Percentiles rank a stretch among this genome's conserved stretches.
Evolutionary conservation across 2,329 filamentous ascomycete species (phyloP).

Genomic region (Nothophoma quercina): DNA sequence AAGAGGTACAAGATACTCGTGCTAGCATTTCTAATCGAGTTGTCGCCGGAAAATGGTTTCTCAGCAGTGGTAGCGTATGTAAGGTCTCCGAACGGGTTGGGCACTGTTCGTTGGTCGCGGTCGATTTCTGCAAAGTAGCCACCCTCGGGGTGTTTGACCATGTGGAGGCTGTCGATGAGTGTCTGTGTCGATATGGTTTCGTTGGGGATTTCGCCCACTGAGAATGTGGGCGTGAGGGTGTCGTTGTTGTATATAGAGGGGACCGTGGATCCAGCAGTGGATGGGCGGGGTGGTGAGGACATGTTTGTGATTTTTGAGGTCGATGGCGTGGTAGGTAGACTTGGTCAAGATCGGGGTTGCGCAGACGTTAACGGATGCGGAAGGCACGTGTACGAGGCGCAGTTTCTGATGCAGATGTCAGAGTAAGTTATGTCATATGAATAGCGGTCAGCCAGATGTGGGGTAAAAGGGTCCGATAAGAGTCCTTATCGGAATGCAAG

Average conservation of each 20-base stretch:
- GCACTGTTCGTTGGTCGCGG: slow-evolving; percentile 54
- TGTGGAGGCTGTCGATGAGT: slow-evolving; percentile 45
- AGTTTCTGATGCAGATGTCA: slow-evolving; percentile 3
- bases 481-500: slow-evolving; percentile 10
- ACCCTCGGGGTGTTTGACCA: slow-evolving; percentile 57
- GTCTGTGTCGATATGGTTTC: slow-evolving; percentile 23
- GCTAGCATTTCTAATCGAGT: slow-evolving; percentile 54
- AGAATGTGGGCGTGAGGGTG: slow-evolving; percentile 6
- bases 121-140: slow-evolving; percentile 61
- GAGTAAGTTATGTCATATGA: slow-evolving; percentile 3
- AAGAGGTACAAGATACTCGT: slow-evolving; percentile 72
- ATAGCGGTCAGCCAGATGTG: slow-evolving; percentile 1
- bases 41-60: not conserved
- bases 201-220: not conserved
- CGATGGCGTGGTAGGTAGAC: not conserved
- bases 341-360: not conserved
- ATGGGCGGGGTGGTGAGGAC: not conserved
- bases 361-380: not conserved
- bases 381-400: slow-evolving; percentile 8
- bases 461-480: slow-evolving; percentile 2
- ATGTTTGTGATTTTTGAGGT: not conserved
- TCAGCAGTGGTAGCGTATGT: slow-evolving; percentile 12
- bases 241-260: no score
- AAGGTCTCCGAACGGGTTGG: slow-evolving; percentile 59
- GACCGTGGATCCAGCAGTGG: no score